Base-by-base conservation (phyloP, 108 stramenopile species). In the Stephanodiscus minutulus region DNA sequence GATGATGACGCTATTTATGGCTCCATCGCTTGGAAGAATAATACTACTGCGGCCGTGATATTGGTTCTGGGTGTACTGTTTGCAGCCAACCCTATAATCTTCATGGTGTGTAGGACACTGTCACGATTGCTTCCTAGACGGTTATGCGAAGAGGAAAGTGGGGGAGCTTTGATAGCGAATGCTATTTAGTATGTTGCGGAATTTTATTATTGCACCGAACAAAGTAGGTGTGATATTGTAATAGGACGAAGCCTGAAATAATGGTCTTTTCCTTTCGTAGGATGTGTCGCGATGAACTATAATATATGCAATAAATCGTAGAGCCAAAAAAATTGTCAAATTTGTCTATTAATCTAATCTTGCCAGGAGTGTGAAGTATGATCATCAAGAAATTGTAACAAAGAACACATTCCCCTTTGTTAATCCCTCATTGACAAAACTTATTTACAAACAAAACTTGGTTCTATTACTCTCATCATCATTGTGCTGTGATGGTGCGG, bases 1-100 rank as follows among this genome's bases (percentile, higher is more conserved):
- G 71, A 80, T 49, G 79, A 84, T 54, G 79, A 81, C 55, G 58
- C 75, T 33, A 76, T 84, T 43, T 84, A 84, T 66, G 25, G 20
- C 4, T 36, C 64, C 7, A 13, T 84, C 28, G 74, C 63, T 49
- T 84, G 83, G 83, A 72, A 72, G 39, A 71, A 56, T 3, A 56
- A 71, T 49, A 55, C 75, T 10, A 29, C 10, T n/a, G n/a, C 3
- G 25, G 61, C 75, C n/a, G 37, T 25, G 62, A 43, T 46, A 5
- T 3, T 72, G 36, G 31, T 27, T 36, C 65, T 68, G 25, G 27
- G 55, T 24, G 33, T 72, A 31, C 29, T 77, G 31, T 50, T 84
- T 15, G 70, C 77, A 2, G 61, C 66, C 27, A 70, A 59, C 52
- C 83, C 83, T 2, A 29, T 81, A 29, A 21, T 77, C 8, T 80